phyloP scores from a whole-genome alignment of 495 filamentous ascomycete species.

The Aspergillus diversus region DNA sequence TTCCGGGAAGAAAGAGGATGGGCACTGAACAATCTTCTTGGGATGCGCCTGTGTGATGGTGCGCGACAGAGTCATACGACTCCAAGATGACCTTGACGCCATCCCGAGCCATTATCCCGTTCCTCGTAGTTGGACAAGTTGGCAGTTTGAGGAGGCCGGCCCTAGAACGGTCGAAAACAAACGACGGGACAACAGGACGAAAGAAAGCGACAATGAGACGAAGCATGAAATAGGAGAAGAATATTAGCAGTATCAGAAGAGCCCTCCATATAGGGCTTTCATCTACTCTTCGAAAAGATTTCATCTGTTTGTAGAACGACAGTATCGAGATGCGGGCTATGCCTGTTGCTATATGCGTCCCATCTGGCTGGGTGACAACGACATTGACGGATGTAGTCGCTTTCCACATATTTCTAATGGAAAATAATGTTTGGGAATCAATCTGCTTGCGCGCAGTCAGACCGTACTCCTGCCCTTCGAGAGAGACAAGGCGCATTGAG shows the following conservation, averaged over 20 bases:
- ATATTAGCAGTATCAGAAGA: constrained; percentile 9
- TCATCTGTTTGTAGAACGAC: constrained; percentile 62
- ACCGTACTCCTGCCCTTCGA: constrained; percentile 53
- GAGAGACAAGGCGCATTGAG: constrained; percentile 60
- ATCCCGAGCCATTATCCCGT: neutral
- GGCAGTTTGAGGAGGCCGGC: neutral
- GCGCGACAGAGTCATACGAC: constrained; percentile 10
- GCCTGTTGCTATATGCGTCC: constrained; percentile 56
- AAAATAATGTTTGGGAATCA: constrained; percentile 60
- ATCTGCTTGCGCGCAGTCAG: constrained; percentile 68
- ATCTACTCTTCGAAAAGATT: constrained; percentile 48
- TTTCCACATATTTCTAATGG: constrained; percentile 57
- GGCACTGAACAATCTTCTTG: neutral
- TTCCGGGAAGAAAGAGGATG: constrained; percentile 41
- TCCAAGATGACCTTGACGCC: neutral
- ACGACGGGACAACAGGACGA: constrained; percentile 46
- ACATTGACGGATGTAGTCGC: constrained; percentile 67
- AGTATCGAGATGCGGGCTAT: constrained; percentile 58
- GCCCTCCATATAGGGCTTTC: neutral
- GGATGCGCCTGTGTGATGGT: neutral
- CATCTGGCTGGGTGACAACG: constrained; percentile 44
- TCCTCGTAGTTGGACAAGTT: neutral
- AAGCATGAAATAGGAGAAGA: constrained; percentile 57
- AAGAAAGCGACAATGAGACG: constrained; percentile 60
- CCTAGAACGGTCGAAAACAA: constrained; percentile 8